Evolutionary conservation across 2,329 filamentous ascomycete genomes (phyloP).

Genomic region (Rhynchosporium agropyri): DNA sequence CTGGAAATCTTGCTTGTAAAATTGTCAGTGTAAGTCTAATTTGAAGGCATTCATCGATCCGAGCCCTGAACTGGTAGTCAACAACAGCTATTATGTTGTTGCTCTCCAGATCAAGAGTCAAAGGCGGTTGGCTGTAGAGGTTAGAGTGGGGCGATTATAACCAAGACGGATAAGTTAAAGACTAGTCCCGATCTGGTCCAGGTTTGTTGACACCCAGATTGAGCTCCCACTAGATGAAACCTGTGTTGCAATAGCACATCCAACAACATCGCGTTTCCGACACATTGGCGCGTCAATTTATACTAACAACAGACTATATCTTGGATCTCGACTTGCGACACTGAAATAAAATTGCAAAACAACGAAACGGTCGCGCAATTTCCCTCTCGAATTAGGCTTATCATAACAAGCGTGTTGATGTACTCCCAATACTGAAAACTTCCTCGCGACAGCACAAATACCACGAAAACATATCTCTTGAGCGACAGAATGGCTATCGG

Average conservation of each 20-base stretch:
- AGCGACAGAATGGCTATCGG: constrained; percentile 34
- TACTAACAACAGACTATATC: background rate
- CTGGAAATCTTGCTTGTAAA: no score
- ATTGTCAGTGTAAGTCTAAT: no score
- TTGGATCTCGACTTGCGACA: background rate
- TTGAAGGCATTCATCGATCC: no score
- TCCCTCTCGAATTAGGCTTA: background rate
- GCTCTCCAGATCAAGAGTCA: no score
- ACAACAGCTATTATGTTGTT: no score
- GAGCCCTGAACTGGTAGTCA: no score
- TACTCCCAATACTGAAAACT: background rate
- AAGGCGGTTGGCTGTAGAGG: no score
- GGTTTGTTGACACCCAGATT: background rate
- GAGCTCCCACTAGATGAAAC: background rate
- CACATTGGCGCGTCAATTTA: constrained; percentile 21
- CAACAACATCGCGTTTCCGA: constrained; percentile 16
- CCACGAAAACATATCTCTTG: background rate
- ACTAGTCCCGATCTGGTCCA: background rate
- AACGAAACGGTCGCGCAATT: constrained; percentile 7
- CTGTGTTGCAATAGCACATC: background rate
- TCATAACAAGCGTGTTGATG: constrained; percentile 18
- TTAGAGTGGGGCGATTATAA: no score
- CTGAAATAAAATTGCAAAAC: background rate
- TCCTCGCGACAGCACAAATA: background rate
- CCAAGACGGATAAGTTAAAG: background rate